A percentile compares a stretch with the other conserved stretches of the same genome.
Evolutionary conservation across 2,329 filamentous ascomycete genomes (phyloP).

Genomic region (Plectosphaerella sp.): DNA sequence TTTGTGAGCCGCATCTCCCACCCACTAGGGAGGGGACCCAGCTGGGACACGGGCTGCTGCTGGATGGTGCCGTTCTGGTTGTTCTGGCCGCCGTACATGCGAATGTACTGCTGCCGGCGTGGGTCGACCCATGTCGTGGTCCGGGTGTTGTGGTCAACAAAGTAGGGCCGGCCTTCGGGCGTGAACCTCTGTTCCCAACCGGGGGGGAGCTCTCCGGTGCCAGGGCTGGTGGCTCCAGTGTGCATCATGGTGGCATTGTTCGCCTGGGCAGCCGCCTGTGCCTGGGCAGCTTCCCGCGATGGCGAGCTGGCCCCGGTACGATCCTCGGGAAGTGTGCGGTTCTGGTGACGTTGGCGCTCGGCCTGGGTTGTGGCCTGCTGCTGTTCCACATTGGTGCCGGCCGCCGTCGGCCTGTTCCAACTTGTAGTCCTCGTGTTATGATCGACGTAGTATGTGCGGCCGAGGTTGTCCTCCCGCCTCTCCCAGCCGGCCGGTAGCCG

Average conservation of each 20-base stretch:
- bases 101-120: conserved; percentile 93
- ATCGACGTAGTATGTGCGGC: conserved; percentile 96
- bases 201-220: conserved; percentile 88
- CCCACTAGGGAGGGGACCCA: conserved; percentile 90
- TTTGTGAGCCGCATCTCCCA: conserved; percentile 99
- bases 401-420: conserved; percentile 84
- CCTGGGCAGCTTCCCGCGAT: conserved; percentile 57
- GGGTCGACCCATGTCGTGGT: conserved; percentile 99
- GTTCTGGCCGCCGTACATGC: conserved; percentile 91
- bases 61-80: conserved; percentile 83
- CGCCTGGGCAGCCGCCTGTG: conserved; percentile 31
- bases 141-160: conserved; percentile 96
- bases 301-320: conserved; percentile 91
- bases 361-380: conserved; percentile 89
- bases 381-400: conserved; percentile 65
- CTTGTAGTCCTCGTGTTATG: conserved; percentile 96
- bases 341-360: conserved; percentile 90
- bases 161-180: conserved; percentile 91
- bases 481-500: conserved; percentile 93
- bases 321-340: conserved; percentile 92
- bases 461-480: conserved; percentile 88
- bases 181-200: conserved; percentile 97
- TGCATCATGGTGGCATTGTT: conserved; percentile 84
- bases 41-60: conserved; percentile 94
- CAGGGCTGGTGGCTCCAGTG: conserved; percentile 89